Conservation (phyloP, 768 basidiomycete species). For the Termitomyces bulborhizus region DNA sequence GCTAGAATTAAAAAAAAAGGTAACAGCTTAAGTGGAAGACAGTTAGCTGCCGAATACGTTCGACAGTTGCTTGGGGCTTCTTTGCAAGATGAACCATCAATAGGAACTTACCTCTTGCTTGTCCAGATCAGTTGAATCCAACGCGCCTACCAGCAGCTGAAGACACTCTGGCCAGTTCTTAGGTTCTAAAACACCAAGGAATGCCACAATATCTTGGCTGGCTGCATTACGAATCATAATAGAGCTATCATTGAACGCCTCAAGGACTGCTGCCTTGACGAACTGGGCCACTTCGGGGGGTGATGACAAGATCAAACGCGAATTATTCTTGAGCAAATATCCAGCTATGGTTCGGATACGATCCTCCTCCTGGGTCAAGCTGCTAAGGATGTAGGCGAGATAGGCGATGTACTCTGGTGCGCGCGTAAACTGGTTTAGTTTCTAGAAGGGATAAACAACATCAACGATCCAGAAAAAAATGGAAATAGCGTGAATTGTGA, state of each 20-base stretch:
- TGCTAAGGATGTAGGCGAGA: constrained; percentile 87
- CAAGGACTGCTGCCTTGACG: constrained; percentile 70
- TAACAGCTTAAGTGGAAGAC: background rate
- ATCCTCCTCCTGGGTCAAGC: constrained; percentile 78
- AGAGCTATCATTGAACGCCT: constrained; percentile 75
- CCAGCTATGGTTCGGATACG: constrained; percentile 94
- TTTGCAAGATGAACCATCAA: background rate
- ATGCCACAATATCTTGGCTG: constrained; percentile 86
- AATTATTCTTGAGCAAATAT: constrained; percentile 95
- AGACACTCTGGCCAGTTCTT: constrained; percentile 95
- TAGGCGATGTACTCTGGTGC: constrained; percentile 94
- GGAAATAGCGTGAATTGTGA: constrained; percentile 13
- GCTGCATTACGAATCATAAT: constrained; percentile 92
- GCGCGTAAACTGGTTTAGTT: constrained; percentile 82
- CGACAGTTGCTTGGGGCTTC: background rate
- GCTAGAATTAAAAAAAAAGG: constrained; percentile 1
- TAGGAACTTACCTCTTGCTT: constrained; percentile 76
- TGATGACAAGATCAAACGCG: constrained; percentile 67
- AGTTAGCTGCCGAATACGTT: background rate
- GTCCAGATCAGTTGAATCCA: constrained; percentile 70
- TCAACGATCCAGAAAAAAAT: constrained; percentile 15
- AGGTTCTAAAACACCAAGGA: constrained; percentile 84
- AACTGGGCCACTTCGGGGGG: constrained; percentile 62
- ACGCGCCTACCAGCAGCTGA: constrained; percentile 70
- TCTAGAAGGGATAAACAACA: constrained; percentile 35